phyloP scores from a whole-genome alignment of 345 rosid genomes.

The Clarkia xantiana region DNA sequence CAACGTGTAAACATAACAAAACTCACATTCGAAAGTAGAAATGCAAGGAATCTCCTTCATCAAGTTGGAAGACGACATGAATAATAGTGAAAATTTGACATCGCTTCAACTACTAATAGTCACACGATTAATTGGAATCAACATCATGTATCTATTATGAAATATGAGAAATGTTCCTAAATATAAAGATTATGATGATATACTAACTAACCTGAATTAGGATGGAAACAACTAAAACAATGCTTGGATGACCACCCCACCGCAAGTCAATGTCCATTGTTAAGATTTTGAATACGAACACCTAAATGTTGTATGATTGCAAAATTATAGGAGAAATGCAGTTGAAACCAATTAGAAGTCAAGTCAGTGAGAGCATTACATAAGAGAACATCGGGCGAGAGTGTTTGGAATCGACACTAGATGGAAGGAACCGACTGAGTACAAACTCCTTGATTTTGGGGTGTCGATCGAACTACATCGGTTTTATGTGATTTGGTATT shows the following conservation, averaged over 20 bases:
- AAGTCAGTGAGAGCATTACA: too few species aligned
- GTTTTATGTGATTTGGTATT: too few species aligned
- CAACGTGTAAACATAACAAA: neutral
- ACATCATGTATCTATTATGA: too few species aligned
- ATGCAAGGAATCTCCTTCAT: conserved; percentile 96
- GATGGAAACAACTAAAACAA: conserved; percentile 79
- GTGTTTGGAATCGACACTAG: too few species aligned
- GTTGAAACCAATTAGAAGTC: neutral
- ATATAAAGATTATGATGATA: neutral
- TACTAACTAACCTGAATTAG: conserved; percentile 73
- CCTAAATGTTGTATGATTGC: conserved; percentile 32
- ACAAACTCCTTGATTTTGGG: too few species aligned
- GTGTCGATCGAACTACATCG: too few species aligned
- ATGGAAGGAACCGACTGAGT: too few species aligned
- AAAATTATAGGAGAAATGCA: neutral
- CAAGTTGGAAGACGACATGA: conserved; percentile 89
- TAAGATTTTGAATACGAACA: conserved; percentile 83
- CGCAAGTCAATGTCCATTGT: conserved; percentile 92
- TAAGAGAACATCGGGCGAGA: too few species aligned
- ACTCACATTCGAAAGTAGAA: conserved; percentile 89
- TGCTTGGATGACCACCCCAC: conserved; percentile 98
- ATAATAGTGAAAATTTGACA: conserved; percentile 81
- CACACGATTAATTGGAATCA: too few species aligned
- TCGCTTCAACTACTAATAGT: conserved; percentile 63
- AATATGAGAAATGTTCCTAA: too few species aligned